Conservation (phyloP, 1,284 basidiomycete genomes). For the Mycena citricolor region DNA sequence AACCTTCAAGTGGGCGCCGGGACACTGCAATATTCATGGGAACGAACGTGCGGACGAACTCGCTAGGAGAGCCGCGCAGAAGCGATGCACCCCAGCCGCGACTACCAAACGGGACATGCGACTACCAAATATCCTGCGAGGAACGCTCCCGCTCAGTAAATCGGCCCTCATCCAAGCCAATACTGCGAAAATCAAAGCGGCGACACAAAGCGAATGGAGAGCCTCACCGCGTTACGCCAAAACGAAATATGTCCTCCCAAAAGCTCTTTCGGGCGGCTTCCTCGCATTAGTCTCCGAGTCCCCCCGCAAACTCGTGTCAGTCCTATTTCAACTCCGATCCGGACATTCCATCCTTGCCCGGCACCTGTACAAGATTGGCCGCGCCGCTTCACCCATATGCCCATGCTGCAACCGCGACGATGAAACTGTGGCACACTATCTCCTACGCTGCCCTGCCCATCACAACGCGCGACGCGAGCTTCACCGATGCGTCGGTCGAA, state of each 20-base stretch:
- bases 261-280: neutral
- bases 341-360: slow-evolving; percentile 5
- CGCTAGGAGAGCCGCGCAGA: slow-evolving; percentile 5
- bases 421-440: slow-evolving; percentile 9
- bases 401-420: slow-evolving; percentile 15
- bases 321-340: slow-evolving; percentile 8
- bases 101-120: too few species aligned
- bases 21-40: slow-evolving; percentile 13
- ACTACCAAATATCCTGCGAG: neutral
- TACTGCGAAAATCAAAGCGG: neutral
- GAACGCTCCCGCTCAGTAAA: slow-evolving; percentile 1
- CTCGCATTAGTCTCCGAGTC: neutral
- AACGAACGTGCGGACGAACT: slow-evolving; percentile 6
- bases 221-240: neutral
- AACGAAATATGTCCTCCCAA: slow-evolving; percentile 1
- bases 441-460: slow-evolving; percentile 2
- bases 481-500: neutral
- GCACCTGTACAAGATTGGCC: slow-evolving; percentile 7
- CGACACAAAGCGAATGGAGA: neutral
- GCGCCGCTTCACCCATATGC: slow-evolving; percentile 7
- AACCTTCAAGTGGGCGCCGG: slow-evolving; percentile 21
- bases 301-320: slow-evolving; percentile 1
- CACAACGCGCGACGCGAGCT: neutral
- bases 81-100: neutral
- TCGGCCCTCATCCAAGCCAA: slow-evolving; percentile 1